Base-by-base conservation (phyloP, 805 yeast genomes). In the Saccharomycopsis javanensis region DNA sequence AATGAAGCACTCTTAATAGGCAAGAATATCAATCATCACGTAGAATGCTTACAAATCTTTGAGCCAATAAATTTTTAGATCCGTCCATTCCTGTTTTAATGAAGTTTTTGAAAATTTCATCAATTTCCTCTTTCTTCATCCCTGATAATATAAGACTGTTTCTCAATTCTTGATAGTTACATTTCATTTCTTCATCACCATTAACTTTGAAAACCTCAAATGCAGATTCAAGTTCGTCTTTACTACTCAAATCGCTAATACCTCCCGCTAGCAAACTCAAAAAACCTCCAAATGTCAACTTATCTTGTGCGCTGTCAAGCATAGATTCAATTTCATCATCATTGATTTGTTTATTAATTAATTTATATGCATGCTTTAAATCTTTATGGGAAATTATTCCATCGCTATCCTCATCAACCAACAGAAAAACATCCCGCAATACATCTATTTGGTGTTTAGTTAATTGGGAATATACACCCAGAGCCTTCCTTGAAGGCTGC, bases 401-500 rank as follows among this genome's bases (percentile, higher is more conserved):
- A 64, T 90, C 95, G 27, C 85, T 82, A 60, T 91, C 92, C 37
- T 85, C 85, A 66, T 91, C 97, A 6, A 91, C 80, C 63, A 88
- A 68, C 30, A 87, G 81, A 68, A 90, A 91, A 1, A 94, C 82
- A 62, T 87, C 86, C 57, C 87, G 77, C 57, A 86, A 74, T 61
- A 79, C 84, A 15, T 80, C 73, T 27, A 88, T 80, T 65, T 87
- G 88, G 34, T 76, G 81, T 55, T 80, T 77, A 4, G 83, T 75
- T 18, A 88, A 76, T 59, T 72, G 73, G 51, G 70, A 56, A 35
- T 60, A 60, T 1, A 60, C 42, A 4, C 61, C 63, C 13, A 61
- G 57, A 6, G 60, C 62, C 37, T 60, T 57, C 5, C 62, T 33
- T 35, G 48, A 42, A 4, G 48, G 48, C 48, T 20, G 48, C 48